Evolutionary conservation across 805 yeast genomes (phyloP).

Genomic region (Candida endomychidarum): DNA sequence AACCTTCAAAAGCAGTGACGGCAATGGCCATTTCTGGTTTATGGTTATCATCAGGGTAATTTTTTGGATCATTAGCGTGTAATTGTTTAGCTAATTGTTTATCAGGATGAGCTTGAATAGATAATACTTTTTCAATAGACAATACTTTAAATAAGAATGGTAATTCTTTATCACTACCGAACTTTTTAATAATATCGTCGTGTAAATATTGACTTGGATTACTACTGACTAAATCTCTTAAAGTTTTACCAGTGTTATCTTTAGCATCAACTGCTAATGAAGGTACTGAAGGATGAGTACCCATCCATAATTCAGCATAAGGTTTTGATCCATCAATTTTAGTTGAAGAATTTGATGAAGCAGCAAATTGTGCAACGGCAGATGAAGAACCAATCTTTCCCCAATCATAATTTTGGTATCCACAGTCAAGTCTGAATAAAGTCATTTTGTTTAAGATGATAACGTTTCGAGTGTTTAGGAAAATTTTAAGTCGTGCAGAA

Average conservation of each 20-base stretch:
- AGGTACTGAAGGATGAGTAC: slow-evolving; percentile 93
- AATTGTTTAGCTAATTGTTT: slow-evolving; percentile 75
- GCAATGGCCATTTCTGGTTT: slow-evolving; percentile 99
- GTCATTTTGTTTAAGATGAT: slow-evolving; percentile 6
- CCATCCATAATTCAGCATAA: slow-evolving; percentile 99
- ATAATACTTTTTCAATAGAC: slow-evolving; percentile 87
- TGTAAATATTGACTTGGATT: slow-evolving; percentile 65
- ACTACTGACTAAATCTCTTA: slow-evolving; percentile 65
- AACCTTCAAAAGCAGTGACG: slow-evolving; percentile 92
- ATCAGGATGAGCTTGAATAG: slow-evolving; percentile 98
- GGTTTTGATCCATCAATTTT: slow-evolving; percentile 73
- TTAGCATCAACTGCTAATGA: slow-evolving; percentile 51
- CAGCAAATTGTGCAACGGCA: slow-evolving; percentile 87
- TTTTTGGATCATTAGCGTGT: slow-evolving; percentile 80
- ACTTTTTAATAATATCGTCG: slow-evolving; percentile 55
- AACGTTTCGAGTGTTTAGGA: neutral
- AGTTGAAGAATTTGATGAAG: slow-evolving; percentile 61
- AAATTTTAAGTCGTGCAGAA: neutral
- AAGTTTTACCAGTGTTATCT: slow-evolving; percentile 46
- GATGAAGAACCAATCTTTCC: slow-evolving; percentile 82
- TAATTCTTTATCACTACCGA: slow-evolving; percentile 66
- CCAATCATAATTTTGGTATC: slow-evolving; percentile 83
- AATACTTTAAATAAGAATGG: slow-evolving; percentile 94
- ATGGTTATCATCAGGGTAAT: slow-evolving; percentile 97
- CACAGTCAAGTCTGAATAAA: slow-evolving; percentile 47